These are phyloP conservation scores for Termitomyces sp. DNA, from an alignment of 1,284 basidiomycete species.

Conservation along the genomic window DNA sequence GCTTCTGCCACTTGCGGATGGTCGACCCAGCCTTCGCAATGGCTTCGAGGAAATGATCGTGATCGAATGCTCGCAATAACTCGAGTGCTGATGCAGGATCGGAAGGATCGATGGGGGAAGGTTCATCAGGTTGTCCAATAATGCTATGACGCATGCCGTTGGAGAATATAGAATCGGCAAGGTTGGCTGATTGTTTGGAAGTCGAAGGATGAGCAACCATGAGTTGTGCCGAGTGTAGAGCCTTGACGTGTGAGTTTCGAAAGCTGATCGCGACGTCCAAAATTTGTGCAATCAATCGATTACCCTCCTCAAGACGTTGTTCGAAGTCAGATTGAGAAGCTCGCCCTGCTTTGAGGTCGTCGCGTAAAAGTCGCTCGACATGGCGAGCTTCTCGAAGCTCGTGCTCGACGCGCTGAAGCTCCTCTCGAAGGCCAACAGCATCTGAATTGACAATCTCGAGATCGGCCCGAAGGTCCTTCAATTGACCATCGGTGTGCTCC, in stretches of 20 bases:
- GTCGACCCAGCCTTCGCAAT: slow-evolving; percentile 76
- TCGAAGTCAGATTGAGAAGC: slow-evolving; percentile 65
- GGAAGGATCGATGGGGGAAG: slow-evolving; percentile 67
- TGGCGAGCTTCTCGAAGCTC: slow-evolving; percentile 60
- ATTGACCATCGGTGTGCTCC: slow-evolving; percentile 52
- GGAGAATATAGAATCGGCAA: slow-evolving; percentile 44
- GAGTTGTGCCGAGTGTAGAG: slow-evolving; percentile 54
- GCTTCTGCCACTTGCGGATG: slow-evolving; percentile 95
- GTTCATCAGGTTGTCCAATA: slow-evolving; percentile 54
- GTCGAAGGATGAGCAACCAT: slow-evolving; percentile 55
- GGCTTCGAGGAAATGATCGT: slow-evolving; percentile 79
- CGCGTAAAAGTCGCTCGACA: slow-evolving; percentile 56
- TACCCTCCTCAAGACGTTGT: slow-evolving; percentile 53
- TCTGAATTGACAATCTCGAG: slow-evolving; percentile 60
- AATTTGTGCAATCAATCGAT: slow-evolving; percentile 64
- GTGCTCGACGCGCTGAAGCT: slow-evolving; percentile 64
- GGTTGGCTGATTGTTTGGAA: slow-evolving; percentile 32
- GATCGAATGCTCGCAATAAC: slow-evolving; percentile 68
- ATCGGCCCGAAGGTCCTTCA: slow-evolving; percentile 56
- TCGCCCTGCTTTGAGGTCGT: slow-evolving; percentile 55
- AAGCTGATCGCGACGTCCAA: slow-evolving; percentile 72
- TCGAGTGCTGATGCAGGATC: slow-evolving; percentile 67
- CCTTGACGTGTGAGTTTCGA: slow-evolving; percentile 67
- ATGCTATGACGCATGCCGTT: slow-evolving; percentile 45
- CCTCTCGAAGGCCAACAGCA: slow-evolving; percentile 61